Conservation (phyloP, 2,329 filamentous ascomycete species). For the Fusarium concolor region DNA sequence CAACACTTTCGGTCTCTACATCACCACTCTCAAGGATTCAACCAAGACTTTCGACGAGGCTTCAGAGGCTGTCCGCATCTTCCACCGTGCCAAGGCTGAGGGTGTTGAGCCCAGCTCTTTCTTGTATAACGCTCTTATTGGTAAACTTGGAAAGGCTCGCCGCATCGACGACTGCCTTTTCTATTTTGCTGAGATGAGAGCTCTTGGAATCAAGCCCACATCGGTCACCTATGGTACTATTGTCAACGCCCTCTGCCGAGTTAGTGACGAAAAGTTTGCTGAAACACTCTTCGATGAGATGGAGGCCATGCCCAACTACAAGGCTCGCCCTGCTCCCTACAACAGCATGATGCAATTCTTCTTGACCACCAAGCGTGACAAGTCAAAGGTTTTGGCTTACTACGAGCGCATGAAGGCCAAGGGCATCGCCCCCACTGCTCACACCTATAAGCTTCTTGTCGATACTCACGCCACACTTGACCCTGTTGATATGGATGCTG, state of each 20-base stretch:
- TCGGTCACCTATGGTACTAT: constrained; percentile 98
- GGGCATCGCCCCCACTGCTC: constrained; percentile 89
- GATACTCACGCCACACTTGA: constrained; percentile 96
- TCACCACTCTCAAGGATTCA: constrained; percentile 97
- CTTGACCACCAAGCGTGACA: constrained; percentile 95
- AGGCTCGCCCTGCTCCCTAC: constrained; percentile 95
- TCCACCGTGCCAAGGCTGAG: constrained; percentile 91
- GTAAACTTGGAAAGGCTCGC: constrained; percentile 96
- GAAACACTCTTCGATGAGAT: constrained; percentile 99
- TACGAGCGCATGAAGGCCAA: constrained; percentile 93
- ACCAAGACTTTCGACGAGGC: constrained; percentile 98
- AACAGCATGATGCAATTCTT: constrained; percentile 99
- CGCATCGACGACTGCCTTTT: constrained; percentile 98
- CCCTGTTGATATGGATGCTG: constrained; percentile 87
- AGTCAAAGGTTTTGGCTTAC: constrained; percentile 91
- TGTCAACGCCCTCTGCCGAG: constrained; percentile 96
- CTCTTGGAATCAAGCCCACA: constrained; percentile 90
- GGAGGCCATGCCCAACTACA: constrained; percentile 99
- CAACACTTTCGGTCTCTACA: constrained; percentile 98
- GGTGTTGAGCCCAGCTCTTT: constrained; percentile 97
- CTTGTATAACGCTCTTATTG: constrained; percentile 97
- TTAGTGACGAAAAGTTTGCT: constrained; percentile 97
- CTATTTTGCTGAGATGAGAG: constrained; percentile 98
- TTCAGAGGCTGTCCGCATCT: constrained; percentile 96
- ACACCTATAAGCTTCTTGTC: constrained; percentile 97